Conservation (phyloP, 2,329 filamentous ascomycete species). For the Rhynchosporium secalis region DNA sequence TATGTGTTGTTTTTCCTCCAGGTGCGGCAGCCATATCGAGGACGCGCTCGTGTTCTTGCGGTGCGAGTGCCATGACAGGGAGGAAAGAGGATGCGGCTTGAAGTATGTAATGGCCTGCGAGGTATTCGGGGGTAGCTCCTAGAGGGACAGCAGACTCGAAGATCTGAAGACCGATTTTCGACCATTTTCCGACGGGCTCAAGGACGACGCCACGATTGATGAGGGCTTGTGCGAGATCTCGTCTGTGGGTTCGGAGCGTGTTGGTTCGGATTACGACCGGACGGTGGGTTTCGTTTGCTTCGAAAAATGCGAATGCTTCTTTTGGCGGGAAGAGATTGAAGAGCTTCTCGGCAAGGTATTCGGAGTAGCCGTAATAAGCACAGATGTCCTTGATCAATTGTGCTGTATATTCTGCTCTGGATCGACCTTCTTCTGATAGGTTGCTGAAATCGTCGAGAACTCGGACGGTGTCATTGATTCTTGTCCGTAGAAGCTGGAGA, state of each 20-base stretch:
- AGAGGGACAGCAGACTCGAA: conserved; percentile 82
- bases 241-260: conserved; percentile 74
- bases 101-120: conserved; percentile 96
- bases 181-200: conserved; percentile 98
- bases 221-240: conserved; percentile 85
- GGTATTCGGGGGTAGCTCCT: conserved; percentile 94
- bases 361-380: conserved; percentile 94
- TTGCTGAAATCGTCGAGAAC: conserved; percentile 87
- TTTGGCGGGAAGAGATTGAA: conserved; percentile 88
- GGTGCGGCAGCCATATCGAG: conserved; percentile 94
- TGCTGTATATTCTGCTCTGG: conserved; percentile 82
- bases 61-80: conserved; percentile 94
- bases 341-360: conserved; percentile 93
- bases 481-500: conserved; percentile 80
- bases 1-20: conserved; percentile 93
- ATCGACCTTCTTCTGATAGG: conserved; percentile 75
- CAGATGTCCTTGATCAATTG: conserved; percentile 91
- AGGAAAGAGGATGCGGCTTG: conserved; percentile 96
- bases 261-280: conserved; percentile 97
- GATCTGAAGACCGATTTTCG: conserved; percentile 93
- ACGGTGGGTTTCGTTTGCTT: conserved; percentile 93
- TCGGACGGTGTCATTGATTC: conserved; percentile 91
- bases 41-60: conserved; percentile 87
- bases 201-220: conserved; percentile 96
- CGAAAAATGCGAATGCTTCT: conserved; percentile 97